Percentiles rank a stretch among this genome's conserved stretches.
These are phyloP conservation scores for Musa schizocarpa DNA, from an alignment of 176 grass and related monocot genomes.

Conservation along the genomic window DNA sequence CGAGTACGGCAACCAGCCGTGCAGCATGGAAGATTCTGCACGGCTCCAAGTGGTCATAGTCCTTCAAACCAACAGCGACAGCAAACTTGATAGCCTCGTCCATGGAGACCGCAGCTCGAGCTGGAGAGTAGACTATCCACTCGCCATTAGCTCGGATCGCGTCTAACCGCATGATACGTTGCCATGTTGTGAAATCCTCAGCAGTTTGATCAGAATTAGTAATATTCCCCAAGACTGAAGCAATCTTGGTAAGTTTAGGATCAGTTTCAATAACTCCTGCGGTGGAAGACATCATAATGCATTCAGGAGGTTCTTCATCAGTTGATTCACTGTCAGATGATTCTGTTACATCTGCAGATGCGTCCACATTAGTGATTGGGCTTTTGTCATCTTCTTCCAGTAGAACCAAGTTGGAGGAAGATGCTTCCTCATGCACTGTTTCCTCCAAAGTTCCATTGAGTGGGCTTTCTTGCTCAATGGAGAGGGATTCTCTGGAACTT, in stretches of 20 bases:
- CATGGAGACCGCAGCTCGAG: slow-evolving; percentile 48
- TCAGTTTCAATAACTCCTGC: slow-evolving; percentile 28
- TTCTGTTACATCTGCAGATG: slow-evolving; percentile 21
- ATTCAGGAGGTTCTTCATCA: slow-evolving; percentile 43
- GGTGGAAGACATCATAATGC: slow-evolving; percentile 27
- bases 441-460: slow-evolving; percentile 37
- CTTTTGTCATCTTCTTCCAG: slow-evolving; percentile 39
- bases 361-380: slow-evolving; percentile 51
- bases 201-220: slow-evolving; percentile 15
- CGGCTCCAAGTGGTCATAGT: slow-evolving; percentile 88
- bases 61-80: slow-evolving; percentile 58
- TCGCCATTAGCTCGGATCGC: slow-evolving; percentile 83
- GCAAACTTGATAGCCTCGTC: slow-evolving; percentile 68
- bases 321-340: slow-evolving; percentile 32
- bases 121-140: slow-evolving; percentile 57
- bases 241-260: slow-evolving; percentile 31
- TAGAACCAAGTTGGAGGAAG: slow-evolving; percentile 18
- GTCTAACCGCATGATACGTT: slow-evolving; percentile 82
- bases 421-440: slow-evolving; percentile 17
- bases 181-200: slow-evolving; percentile 90
- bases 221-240: slow-evolving; percentile 5
- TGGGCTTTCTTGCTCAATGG: slow-evolving; percentile 27
- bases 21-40: slow-evolving; percentile 68
- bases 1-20: slow-evolving; percentile 68
- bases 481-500: slow-evolving; percentile 28